Percentiles rank a stretch among this genome's conserved stretches.
These are phyloP conservation scores for Pythium apleroticum DNA, from an alignment of 352 stramenopile genomes.

Conservation along the genomic window DNA sequence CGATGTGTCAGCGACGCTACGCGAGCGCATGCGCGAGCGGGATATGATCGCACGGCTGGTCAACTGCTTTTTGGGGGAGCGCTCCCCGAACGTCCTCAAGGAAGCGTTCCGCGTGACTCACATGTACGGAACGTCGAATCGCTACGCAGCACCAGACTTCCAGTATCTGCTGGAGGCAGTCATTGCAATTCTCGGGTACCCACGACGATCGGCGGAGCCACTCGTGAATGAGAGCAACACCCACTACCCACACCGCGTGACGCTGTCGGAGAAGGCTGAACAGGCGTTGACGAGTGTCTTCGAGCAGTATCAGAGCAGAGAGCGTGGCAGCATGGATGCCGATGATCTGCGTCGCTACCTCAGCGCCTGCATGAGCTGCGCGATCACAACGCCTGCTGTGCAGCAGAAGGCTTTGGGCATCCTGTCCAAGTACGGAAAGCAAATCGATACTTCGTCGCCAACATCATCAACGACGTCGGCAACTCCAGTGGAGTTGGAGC, in stretches of 20 bases:
- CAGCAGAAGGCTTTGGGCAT: constrained; percentile 70
- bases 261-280: constrained; percentile 72
- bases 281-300: constrained; percentile 77
- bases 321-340: constrained; percentile 36
- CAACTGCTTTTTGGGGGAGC: constrained; percentile 82
- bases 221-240: constrained; percentile 64
- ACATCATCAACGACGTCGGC: constrained; percentile 14
- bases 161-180: constrained; percentile 89
- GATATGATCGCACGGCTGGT: constrained; percentile 83
- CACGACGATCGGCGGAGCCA: constrained; percentile 57
- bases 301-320: constrained; percentile 54
- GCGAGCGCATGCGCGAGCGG: constrained; percentile 46
- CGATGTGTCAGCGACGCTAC: constrained; percentile 51
- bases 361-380: constrained; percentile 64
- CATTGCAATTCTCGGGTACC: constrained; percentile 79
- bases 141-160: constrained; percentile 82
- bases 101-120: constrained; percentile 70
- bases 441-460: constrained; percentile 26
- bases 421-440: constrained; percentile 69
- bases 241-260: constrained; percentile 69
- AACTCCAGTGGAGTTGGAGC: constrained; percentile 38
- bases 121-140: constrained; percentile 35
- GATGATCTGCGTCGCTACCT: constrained; percentile 73
- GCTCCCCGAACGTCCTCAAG: constrained; percentile 57
- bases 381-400: constrained; percentile 42